phyloP scores from a whole-genome alignment of 257 asterid species.

The Ajuga chamaepitys region DNA sequence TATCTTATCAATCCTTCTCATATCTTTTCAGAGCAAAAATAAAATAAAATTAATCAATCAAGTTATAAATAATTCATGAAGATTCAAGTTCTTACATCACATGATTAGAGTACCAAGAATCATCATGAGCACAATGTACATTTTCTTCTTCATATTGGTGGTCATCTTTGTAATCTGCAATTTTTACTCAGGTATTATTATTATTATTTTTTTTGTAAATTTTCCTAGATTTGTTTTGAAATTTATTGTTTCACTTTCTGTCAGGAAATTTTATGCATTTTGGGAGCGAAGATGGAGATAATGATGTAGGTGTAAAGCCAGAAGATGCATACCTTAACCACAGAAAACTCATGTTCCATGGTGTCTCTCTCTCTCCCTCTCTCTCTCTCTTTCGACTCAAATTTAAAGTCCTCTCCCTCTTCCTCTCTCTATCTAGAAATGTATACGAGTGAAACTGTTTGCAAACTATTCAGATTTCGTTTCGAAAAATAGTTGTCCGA shows the following conservation, averaged over 20 bases:
- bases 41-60: too few relatives aligned
- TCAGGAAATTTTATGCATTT: conserved; percentile 25
- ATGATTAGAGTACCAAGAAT: conserved; percentile 4
- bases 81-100: background rate
- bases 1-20: conserved; percentile 1
- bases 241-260: background rate
- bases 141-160: conserved; percentile 20
- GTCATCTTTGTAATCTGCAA: conserved; percentile 24
- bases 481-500: too few relatives aligned
- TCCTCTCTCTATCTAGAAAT: background rate
- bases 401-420: background rate
- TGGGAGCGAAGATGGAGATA: conserved; percentile 21
- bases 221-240: background rate
- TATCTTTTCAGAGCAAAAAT: too few relatives aligned
- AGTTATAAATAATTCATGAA: too few relatives aligned
- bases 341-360: conserved; percentile 44
- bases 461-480: too few relatives aligned
- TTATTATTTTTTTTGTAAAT: background rate
- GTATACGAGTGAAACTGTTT: too few relatives aligned
- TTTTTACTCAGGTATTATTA: conserved; percentile 25
- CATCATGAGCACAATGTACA: conserved; percentile 4
- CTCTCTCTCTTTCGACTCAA: background rate
- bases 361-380: conserved; percentile 12
- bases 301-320: conserved; percentile 11
- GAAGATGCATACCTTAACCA: conserved; percentile 19